Percentiles rank a stretch among this genome's conserved stretches.
Evolutionary conservation across 2,329 filamentous ascomycete species (phyloP).

Genomic region (Cyphellophora europaea): DNA sequence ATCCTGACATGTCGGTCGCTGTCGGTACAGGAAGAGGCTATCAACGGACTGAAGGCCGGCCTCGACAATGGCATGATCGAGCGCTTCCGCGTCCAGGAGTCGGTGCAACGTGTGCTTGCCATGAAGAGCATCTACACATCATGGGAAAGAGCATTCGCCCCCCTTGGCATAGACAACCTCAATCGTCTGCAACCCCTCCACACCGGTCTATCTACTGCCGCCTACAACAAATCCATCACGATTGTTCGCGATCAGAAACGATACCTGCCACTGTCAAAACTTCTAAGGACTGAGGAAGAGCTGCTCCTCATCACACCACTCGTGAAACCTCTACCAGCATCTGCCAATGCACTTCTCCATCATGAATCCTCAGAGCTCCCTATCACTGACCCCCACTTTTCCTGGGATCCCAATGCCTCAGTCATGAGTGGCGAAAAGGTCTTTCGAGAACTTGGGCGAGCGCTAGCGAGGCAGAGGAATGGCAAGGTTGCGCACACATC

Average conservation of each 20-base stretch:
- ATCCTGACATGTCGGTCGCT: conserved; percentile 82
- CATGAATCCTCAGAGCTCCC: conserved; percentile 39
- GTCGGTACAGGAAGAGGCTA: conserved; percentile 80
- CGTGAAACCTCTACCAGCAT: conserved; percentile 86
- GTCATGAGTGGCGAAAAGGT: conserved; percentile 90
- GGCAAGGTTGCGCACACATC: conserved; percentile 87
- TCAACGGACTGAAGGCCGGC: conserved; percentile 79
- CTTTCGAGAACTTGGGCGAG: conserved; percentile 79
- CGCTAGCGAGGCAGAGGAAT: conserved; percentile 74
- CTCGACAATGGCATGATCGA: conserved; percentile 86
- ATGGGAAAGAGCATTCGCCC: conserved; percentile 86
- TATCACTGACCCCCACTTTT: conserved; percentile 21
- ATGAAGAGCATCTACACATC: conserved; percentile 80
- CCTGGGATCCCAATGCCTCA: conserved; percentile 49
- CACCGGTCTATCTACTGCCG: conserved; percentile 67
- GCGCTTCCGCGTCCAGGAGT: conserved; percentile 68
- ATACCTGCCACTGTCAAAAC: conserved; percentile 70
- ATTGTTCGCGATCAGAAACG: conserved; percentile 85
- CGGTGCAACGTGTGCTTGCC: conserved; percentile 64
- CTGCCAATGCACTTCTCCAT: conserved; percentile 58
- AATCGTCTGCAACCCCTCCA: conserved; percentile 76
- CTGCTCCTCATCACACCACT: conserved; percentile 80
- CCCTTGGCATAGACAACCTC: conserved; percentile 66
- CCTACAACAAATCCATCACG: conserved; percentile 88
- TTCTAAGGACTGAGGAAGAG: conserved; percentile 77